A percentile compares a stretch with the other conserved stretches of the same genome.
Evolutionary conservation across 441 rosid species (phyloP).

Genomic region (Mallotus japonicus): DNA sequence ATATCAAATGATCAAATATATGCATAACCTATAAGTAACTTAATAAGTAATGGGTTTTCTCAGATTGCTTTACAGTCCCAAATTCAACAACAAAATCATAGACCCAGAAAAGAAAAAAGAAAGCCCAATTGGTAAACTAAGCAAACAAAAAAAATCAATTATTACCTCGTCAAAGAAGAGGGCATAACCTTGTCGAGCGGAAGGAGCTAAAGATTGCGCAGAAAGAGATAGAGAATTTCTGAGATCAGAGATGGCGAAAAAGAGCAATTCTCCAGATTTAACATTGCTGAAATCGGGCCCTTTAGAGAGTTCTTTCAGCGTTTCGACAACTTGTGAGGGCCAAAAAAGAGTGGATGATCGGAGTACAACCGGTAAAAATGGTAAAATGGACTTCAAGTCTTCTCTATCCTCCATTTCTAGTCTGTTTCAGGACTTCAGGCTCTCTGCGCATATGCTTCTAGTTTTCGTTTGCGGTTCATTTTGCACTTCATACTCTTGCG

Average conservation of each 20-base stretch:
- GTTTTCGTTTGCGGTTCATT: too few species aligned
- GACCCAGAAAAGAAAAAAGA: background rate
- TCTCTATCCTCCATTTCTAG: conserved; percentile 45
- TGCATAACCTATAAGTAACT: background rate
- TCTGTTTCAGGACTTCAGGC: background rate
- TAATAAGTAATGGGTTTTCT: background rate
- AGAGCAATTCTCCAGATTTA: conserved; percentile 56
- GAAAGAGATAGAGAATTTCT: conserved; percentile 47
- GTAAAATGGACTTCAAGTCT: conserved; percentile 49
- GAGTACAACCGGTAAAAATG: conserved; percentile 47
- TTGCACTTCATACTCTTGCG: too few species aligned
- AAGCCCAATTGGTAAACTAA: background rate
- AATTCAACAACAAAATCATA: background rate
- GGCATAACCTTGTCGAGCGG: conserved; percentile 53
- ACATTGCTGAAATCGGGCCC: conserved; percentile 60
- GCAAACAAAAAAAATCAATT: background rate
- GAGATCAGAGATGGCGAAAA: conserved; percentile 53
- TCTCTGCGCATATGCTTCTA: too few species aligned
- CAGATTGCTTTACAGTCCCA: background rate
- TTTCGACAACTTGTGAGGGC: conserved; percentile 62
- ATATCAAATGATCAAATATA: background rate
- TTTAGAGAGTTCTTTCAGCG: conserved; percentile 49
- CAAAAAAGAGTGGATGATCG: conserved; percentile 56
- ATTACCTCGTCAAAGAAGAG: conserved; percentile 78
- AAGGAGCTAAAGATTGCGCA: conserved; percentile 42